phyloP scores from a whole-genome alignment of 306 rosid species.

The Gastrolobium villosum region DNA sequence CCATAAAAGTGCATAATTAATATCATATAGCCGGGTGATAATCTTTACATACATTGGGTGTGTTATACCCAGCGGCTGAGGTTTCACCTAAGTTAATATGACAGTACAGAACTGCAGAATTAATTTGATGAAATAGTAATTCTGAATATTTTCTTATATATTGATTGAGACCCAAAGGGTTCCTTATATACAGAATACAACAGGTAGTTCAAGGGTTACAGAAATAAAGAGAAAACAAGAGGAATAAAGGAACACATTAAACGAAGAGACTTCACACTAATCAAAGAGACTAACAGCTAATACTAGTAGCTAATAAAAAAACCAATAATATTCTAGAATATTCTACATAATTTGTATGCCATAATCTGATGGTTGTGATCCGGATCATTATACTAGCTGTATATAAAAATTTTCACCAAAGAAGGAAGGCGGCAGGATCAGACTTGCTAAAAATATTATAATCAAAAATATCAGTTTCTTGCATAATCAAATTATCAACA shows the following conservation, averaged over 20 bases:
- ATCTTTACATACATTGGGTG: neutral
- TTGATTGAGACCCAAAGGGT: too few species aligned
- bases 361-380: constrained; percentile 9
- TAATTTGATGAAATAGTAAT: neutral
- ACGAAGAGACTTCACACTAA: too few species aligned
- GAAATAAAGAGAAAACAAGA: too few species aligned
- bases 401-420: constrained; percentile 24
- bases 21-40: constrained; percentile 4
- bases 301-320: too few species aligned
- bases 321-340: too few species aligned
- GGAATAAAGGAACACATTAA: too few species aligned
- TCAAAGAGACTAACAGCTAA: too few species aligned
- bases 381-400: constrained; percentile 8
- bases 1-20: neutral
- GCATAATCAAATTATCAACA: constrained; percentile 34
- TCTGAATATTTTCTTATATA: too few species aligned
- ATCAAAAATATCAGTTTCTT: constrained; percentile 34
- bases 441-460: constrained; percentile 21
- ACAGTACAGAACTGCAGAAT: constrained; percentile 16
- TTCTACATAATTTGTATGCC: neutral
- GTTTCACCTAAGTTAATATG: constrained; percentile 19
- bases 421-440: constrained; percentile 8
- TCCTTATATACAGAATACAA: too few species aligned
- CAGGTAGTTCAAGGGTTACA: too few species aligned
- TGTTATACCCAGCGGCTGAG: neutral